Percentiles rank a stretch among this genome's conserved stretches.
Conservation (phyloP, 1,284 basidiomycete genomes). For the Rhodotorula sp. region DNA sequence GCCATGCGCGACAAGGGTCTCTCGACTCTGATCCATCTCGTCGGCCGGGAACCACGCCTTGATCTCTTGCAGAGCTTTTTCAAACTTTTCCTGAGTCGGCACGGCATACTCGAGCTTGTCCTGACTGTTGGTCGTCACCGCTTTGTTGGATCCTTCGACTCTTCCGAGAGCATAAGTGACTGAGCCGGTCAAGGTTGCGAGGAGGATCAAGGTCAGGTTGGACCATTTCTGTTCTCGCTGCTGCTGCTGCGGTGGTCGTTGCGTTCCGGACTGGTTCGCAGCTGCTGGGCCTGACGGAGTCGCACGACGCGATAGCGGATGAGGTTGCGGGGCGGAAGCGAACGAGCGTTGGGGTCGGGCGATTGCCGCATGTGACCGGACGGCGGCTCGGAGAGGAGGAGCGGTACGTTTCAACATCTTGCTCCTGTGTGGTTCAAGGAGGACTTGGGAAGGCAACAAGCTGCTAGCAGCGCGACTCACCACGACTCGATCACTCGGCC, state of each 20-base stretch:
- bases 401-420: background rate
- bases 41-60: conserved; percentile 36
- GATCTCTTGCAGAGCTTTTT: conserved; percentile 33
- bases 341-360: background rate
- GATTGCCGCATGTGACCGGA: background rate
- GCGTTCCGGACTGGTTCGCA: background rate
- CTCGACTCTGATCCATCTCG: conserved; percentile 31
- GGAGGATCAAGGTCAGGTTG: conserved; percentile 34
- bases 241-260: background rate
- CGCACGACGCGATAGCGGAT: background rate
- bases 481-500: too few species aligned
- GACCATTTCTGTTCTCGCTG: background rate
- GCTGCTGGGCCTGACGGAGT: background rate
- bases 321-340: background rate
- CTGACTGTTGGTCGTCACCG: background rate
- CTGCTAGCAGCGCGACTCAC: too few species aligned
- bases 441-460: too few species aligned
- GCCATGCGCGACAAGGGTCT: conserved; percentile 38
- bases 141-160: background rate
- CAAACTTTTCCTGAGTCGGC: conserved; percentile 39
- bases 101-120: conserved; percentile 9
- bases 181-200: conserved; percentile 42
- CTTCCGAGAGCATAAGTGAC: conserved; percentile 31
- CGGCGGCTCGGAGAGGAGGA: background rate
- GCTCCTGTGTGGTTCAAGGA: too few species aligned